Conservation (phyloP, 1,139 yeast genomes). For the Saccharomyces hybrid region DNA sequence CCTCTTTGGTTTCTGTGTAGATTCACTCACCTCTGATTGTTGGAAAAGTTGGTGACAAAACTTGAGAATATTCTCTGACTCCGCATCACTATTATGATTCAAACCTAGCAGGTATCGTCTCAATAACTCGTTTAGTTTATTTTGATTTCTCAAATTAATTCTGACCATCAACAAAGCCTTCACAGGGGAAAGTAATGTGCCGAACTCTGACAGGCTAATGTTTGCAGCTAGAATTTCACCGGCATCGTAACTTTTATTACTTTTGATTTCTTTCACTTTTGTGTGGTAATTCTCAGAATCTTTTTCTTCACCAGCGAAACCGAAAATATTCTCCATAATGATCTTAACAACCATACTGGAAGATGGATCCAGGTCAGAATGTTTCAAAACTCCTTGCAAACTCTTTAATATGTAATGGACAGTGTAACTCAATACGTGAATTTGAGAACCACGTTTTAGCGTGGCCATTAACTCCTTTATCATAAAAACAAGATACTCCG, state of each 20-base stretch:
- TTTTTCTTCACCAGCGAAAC: constrained; percentile 88
- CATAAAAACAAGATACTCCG: constrained; percentile 64
- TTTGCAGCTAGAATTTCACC: constrained; percentile 69
- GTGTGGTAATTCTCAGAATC: constrained; percentile 88
- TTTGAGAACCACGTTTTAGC: constrained; percentile 81
- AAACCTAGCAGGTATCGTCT: constrained; percentile 73
- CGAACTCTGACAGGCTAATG: constrained; percentile 53
- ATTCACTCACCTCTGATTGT: constrained; percentile 32
- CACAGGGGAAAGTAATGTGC: constrained; percentile 58
- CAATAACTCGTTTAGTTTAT: constrained; percentile 70
- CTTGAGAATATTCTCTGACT: constrained; percentile 51
- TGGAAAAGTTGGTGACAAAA: constrained; percentile 72
- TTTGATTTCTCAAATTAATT: constrained; percentile 59
- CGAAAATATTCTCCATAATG: constrained; percentile 89
- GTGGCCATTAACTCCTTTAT: constrained; percentile 73
- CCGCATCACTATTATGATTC: constrained; percentile 52
- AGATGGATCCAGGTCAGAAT: constrained; percentile 73
- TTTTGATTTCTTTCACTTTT: constrained; percentile 84
- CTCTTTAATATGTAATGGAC: constrained; percentile 63
- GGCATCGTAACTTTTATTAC: constrained; percentile 80
- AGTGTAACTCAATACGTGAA: constrained; percentile 86
- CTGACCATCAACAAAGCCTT: constrained; percentile 56
- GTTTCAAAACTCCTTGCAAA: constrained; percentile 40
- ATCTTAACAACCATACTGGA: constrained; percentile 55
- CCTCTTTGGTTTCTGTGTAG: constrained; percentile 16